Evolutionary conservation across 202 grass and related monocot species (phyloP).

Genomic region (Cymbopogon flexuosus): DNA sequence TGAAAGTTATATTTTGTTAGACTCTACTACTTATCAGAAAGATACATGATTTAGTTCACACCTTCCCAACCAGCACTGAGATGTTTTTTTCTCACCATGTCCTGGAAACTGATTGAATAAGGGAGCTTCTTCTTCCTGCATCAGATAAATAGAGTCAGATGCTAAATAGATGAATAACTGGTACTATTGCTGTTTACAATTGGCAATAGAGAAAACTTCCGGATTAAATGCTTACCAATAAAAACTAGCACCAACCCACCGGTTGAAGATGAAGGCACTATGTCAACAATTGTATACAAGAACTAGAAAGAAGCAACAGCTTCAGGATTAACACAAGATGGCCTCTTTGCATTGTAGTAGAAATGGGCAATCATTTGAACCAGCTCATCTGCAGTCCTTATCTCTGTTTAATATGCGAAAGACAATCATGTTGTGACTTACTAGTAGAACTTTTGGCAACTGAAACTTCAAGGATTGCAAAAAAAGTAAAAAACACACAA

Average conservation of each 20-base stretch:
- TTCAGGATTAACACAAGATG: conserved; percentile 62
- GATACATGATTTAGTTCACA: neutral
- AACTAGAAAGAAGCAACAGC: conserved; percentile 37
- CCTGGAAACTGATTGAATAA: neutral
- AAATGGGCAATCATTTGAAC: conserved; percentile 95
- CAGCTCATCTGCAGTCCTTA: conserved; percentile 69
- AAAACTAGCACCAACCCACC: neutral
- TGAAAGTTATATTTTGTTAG: conserved; percentile 10
- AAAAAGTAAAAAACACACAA: no score
- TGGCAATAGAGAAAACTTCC: neutral
- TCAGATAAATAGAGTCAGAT: conserved; percentile 10
- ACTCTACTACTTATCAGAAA: neutral
- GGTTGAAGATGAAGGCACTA: neutral
- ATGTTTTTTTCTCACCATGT: neutral
- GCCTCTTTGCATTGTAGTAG: conserved; percentile 93
- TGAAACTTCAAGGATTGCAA: neutral
- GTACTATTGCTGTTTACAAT: neutral
- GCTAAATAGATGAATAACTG: neutral
- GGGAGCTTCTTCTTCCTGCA: conserved; percentile 9
- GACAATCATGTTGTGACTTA: neutral
- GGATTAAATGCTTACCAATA: neutral
- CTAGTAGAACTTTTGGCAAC: neutral
- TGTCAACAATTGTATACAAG: conserved; percentile 3
- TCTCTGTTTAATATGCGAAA: conserved; percentile 36
- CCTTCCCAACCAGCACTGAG: neutral